phyloP scores from a whole-genome alignment of 139 green algal species.

The Chlorella ohadii region DNA sequence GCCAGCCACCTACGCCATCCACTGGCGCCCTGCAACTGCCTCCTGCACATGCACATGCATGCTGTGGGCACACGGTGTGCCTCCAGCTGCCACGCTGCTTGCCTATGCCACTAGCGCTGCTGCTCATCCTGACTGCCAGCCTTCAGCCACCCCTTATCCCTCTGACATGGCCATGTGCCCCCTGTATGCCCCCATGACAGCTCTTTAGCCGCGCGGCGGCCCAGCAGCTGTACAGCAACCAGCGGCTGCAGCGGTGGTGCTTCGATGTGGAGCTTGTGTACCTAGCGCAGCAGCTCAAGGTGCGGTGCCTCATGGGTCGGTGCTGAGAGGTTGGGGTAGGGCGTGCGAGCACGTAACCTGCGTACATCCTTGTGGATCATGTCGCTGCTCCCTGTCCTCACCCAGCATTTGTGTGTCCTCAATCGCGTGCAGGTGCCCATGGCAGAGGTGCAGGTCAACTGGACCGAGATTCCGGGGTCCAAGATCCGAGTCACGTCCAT shows the following conservation, averaged over 20 bases:
- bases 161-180: no score
- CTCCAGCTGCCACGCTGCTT: no score
- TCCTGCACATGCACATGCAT: background rate
- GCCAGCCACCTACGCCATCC: no score
- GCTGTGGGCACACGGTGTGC: background rate
- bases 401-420: no score
- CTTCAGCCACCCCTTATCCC: no score
- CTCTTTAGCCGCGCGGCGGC: slow-evolving; percentile 89
- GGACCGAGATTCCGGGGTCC: slow-evolving; percentile 96
- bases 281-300: slow-evolving; percentile 76
- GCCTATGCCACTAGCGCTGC: background rate
- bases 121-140: no score
- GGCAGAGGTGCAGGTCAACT: slow-evolving; percentile 79
- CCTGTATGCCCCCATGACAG: slow-evolving; percentile 56
- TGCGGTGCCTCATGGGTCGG: slow-evolving; percentile 25
- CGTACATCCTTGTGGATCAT: no score
- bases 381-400: background rate
- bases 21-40: no score
- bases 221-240: slow-evolving; percentile 82
- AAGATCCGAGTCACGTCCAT: slow-evolving; percentile 92
- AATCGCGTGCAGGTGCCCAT: slow-evolving; percentile 45
- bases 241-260: slow-evolving; percentile 95
- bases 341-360: no score
- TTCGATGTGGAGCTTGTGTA: slow-evolving; percentile 98
- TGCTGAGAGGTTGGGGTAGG: slow-evolving; percentile 55